Base-by-base conservation (phyloP, 2,329 filamentous ascomycete species). In the Fusarium oligoseptatum region DNA sequence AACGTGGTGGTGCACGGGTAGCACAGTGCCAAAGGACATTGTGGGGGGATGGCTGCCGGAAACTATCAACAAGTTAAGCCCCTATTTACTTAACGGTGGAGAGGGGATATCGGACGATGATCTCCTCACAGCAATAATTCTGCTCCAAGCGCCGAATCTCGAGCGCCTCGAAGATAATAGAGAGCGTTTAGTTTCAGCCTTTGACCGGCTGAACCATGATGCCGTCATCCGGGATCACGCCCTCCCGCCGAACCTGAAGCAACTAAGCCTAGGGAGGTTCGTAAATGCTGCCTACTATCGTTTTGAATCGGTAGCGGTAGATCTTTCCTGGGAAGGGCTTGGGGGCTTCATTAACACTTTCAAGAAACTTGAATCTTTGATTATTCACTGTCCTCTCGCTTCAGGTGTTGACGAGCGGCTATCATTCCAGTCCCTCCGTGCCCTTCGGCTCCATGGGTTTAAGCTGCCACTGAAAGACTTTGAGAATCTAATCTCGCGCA, bases 61-160 rank as follows among this genome's bases (percentile, higher is more conserved):
- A 6, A 8, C 29, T 8, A 3, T 56, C 4, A 5, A 20, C 6
- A 56, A 56, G 52, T 10, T 56, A 7, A 32, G 52, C 6, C n/a
- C 4, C 17, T 6, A 34, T 20, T 11, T 56, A 4, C 11, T 14
- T 0, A 1, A 20, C 10, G 17, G 11, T 2, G 11, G 11, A 14
- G 6, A 15, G 5, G 11, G 6, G 29, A 36, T 32, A 2, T 2
- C 2, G 2, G 5, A 14, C n/a, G 14, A 15, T 6, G 2, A 4
- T n/a, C 10, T 27, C 5, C 45, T 50, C 1, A 2, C n/a, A 10
- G 5, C 32, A 20, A 14, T 56, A n/a, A 56, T 56, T 36, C 32
- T 56, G 17, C 29, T 36, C 29, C 29, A 56, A 15, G 29, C 52
- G n/a, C 27, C 29, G 12, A 32, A 22, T 22, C 20, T 56, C 12